Conservation (phyloP, 2,329 filamentous ascomycete species). For the Thelonectria rubi region DNA sequence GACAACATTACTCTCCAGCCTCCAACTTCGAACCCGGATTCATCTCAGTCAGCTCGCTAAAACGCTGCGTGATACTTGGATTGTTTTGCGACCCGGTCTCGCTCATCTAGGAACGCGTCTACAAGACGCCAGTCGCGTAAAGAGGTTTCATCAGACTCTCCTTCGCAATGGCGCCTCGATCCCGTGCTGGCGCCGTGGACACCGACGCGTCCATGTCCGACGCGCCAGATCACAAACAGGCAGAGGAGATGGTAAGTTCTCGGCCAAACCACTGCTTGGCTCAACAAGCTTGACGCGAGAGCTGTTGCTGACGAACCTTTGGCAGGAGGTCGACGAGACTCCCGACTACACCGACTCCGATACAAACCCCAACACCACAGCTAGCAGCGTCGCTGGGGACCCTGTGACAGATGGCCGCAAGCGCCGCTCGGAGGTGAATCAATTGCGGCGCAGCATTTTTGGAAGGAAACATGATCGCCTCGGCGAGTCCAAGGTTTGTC, state of each 20-base stretch:
- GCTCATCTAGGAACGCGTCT: constrained; percentile 56
- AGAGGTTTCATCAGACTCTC: constrained; percentile 50
- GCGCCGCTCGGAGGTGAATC: constrained; percentile 85
- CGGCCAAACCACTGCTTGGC: not conserved
- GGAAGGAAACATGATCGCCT: constrained; percentile 94
- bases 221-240: constrained; percentile 57
- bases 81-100: constrained; percentile 18
- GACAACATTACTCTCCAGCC: constrained; percentile 22
- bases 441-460: constrained; percentile 90
- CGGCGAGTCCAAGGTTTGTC: constrained; percentile 87
- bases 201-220: constrained; percentile 72
- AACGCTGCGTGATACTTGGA: constrained; percentile 5
- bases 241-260: constrained; percentile 60
- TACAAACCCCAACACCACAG: constrained; percentile 74
- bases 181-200: constrained; percentile 62
- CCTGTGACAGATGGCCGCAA: constrained; percentile 78
- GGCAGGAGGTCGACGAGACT: constrained; percentile 69
- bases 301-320: constrained; percentile 26
- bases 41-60: constrained; percentile 4
- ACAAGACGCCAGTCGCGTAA: constrained; percentile 59
- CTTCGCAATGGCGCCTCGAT: constrained; percentile 63
- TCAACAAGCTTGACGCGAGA: constrained; percentile 5
- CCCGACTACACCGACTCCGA: constrained; percentile 74
- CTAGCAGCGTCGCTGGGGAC: constrained; percentile 88
- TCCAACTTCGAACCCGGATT: constrained; percentile 18